Conservation (phyloP, 208 protist genomes). For the Leishmania gerbilli region DNA sequence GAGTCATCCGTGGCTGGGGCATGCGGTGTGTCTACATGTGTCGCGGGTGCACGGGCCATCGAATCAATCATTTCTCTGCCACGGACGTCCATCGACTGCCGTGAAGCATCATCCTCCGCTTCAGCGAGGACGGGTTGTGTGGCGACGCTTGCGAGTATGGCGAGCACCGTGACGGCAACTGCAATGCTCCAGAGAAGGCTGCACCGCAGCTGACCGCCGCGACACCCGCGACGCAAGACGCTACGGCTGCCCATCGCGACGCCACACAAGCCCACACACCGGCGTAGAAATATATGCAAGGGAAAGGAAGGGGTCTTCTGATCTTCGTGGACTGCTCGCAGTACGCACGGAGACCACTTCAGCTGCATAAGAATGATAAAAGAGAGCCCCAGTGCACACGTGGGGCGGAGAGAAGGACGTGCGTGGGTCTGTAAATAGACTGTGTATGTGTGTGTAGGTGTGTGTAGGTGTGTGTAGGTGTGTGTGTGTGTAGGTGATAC, state of each 20-base stretch:
- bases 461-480: background rate
- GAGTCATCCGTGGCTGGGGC: background rate
- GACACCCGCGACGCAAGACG: background rate
- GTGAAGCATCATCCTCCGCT: background rate
- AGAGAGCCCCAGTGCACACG: background rate
- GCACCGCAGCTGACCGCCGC: background rate
- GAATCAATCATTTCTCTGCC: background rate
- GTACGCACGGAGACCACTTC: background rate
- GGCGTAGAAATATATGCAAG: background rate
- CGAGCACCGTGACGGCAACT: background rate
- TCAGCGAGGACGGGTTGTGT: background rate
- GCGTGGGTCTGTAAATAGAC: background rate
- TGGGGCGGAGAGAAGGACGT: background rate
- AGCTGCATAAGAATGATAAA: background rate
- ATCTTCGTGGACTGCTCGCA: background rate
- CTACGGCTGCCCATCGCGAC: background rate
- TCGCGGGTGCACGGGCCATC: background rate
- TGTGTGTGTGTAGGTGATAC: background rate
- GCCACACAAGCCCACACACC: background rate
- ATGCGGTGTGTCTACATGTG: background rate
- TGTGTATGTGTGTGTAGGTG: background rate
- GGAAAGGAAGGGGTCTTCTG: background rate
- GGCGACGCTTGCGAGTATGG: background rate
- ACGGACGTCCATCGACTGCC: background rate
- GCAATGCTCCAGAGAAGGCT: background rate